Evolutionary conservation across 75 land plant genomes (phyloP), one percentile per base, ranked within the genome.

Genomic region (Picea glauca): DNA sequence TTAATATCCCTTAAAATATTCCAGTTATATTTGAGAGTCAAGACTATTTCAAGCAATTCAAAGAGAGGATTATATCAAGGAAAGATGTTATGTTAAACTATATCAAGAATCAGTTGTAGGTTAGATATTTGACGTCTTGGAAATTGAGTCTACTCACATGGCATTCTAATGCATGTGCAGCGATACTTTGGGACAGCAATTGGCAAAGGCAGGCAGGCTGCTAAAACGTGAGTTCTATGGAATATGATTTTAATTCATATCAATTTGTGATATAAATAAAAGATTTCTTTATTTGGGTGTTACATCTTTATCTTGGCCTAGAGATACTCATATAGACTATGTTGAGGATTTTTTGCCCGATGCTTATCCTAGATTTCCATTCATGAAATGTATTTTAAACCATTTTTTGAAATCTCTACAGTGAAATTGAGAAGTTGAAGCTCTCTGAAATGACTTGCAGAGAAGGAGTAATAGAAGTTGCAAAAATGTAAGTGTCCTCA

Each of bases 131-230:
- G 26, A 32, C 8, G 33, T 72, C 20, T 26, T 59, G 40, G 31
- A 63, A 12, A 5, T 20, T 17, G 13, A 43, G 23, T 3, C 12
- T 43, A 70, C 56, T 70, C 58, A 30, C 17, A 12, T 75, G 60
- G 11, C 30, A 75, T 75, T 54, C 18, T 15, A 75, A 57, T 75
- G 7, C 73, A 15, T 33, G 3, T 87, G 80, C 85, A 95, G 98
- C 94, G 93, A 57, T 96, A 96, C 78, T 96, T 92, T 88, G 99
- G 99, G 70, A 91, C 99, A 74, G 99, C 99, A 67, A 86, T 96
- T 84, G 99, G 99, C 13, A 96, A 96, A 80, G 99, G 99, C n/a
- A 88, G 93, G 73, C 99, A 96, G 80, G 99, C 98, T 85, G 99
- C 99, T 18, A 96, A 96, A 86, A 96, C 99, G 99, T 96, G 85